phyloP scores from a whole-genome alignment of 1,284 basidiomycete species.

The Ustilago cynodontis region DNA sequence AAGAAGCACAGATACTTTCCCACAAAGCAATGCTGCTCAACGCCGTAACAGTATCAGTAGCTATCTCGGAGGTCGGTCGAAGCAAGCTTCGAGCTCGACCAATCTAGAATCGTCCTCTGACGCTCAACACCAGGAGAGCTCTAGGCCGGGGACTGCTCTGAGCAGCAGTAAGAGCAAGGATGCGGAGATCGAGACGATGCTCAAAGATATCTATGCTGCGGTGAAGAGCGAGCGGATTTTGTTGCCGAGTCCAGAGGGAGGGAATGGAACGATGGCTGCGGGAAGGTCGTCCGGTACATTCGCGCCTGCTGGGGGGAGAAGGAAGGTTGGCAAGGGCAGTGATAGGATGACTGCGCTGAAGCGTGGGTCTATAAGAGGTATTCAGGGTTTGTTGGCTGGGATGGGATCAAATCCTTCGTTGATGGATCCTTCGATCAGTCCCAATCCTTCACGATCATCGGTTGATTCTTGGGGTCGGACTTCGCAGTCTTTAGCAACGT shows the following conservation, averaged over 20 bases:
- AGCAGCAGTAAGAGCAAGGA: slow-evolving; percentile 33
- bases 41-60: slow-evolving; percentile 31
- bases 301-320: slow-evolving; percentile 18
- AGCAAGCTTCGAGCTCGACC: slow-evolving; percentile 22
- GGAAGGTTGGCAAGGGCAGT: slow-evolving; percentile 57
- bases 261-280: slow-evolving; percentile 11
- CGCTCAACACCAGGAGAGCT: slow-evolving; percentile 9
- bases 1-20: slow-evolving; percentile 19
- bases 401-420: slow-evolving; percentile 6
- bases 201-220: slow-evolving; percentile 90
- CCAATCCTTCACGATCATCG: slow-evolving; percentile 43
- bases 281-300: slow-evolving; percentile 30
- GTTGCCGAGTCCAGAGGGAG: slow-evolving; percentile 74
- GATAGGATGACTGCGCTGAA: slow-evolving; percentile 80
- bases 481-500: slow-evolving; percentile 10
- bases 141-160: slow-evolving; percentile 17
- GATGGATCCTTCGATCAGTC: slow-evolving; percentile 21
- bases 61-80: slow-evolving; percentile 23
- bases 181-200: slow-evolving; percentile 32
- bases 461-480: slow-evolving; percentile 47
- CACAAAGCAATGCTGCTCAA: slow-evolving; percentile 3
- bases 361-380: slow-evolving; percentile 86
- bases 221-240: slow-evolving; percentile 91
- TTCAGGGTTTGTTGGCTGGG: slow-evolving; percentile 79
- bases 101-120: slow-evolving; percentile 31